phyloP scores from a whole-genome alignment of 2,329 filamentous ascomycete genomes.

The Trichoderma endophyticum region DNA sequence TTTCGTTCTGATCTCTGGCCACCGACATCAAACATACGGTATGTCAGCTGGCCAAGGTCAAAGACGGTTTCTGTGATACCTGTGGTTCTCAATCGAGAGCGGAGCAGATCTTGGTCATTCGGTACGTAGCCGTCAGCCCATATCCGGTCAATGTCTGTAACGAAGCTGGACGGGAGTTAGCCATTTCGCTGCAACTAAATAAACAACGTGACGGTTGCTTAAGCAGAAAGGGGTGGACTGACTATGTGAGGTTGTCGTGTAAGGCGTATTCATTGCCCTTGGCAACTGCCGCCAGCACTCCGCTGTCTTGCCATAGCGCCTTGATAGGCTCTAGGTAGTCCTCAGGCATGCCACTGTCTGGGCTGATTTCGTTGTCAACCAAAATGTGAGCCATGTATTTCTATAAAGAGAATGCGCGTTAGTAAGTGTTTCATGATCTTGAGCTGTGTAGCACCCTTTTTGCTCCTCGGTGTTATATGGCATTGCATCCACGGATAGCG shows the following conservation, averaged over 20 bases:
- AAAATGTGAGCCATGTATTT: conserved; percentile 74
- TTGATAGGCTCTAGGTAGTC: conserved; percentile 83
- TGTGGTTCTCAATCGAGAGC: conserved; percentile 95
- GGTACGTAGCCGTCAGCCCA: conserved; percentile 91
- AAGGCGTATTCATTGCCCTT: conserved; percentile 96
- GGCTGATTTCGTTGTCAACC: conserved; percentile 76
- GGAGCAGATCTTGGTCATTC: conserved; percentile 90
- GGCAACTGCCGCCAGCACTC: conserved; percentile 86
- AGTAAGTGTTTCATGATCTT: conserved; percentile 7
- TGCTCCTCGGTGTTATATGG: not conserved
- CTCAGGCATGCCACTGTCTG: conserved; percentile 73
- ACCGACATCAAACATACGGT: conserved; percentile 97
- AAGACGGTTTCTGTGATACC: conserved; percentile 94
- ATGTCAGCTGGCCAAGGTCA: conserved; percentile 90
- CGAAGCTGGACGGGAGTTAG: conserved; percentile 60
- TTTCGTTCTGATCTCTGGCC: conserved; percentile 94
- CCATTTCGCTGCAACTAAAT: conserved; percentile 19
- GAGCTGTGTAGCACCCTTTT: not conserved
- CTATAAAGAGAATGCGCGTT: conserved; percentile 42
- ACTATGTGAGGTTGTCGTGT: conserved; percentile 94
- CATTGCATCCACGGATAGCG: not conserved
- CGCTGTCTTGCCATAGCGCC: conserved; percentile 86
- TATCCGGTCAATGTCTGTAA: conserved; percentile 71
- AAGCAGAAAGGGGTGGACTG: conserved; percentile 39
- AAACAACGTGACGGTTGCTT: not conserved